A percentile compares a stretch with the other conserved stretches of the same genome.
These are phyloP conservation scores for Neoboletus subvelutipes DNA, from an alignment of 768 basidiomycete genomes.

Conservation along the genomic window DNA sequence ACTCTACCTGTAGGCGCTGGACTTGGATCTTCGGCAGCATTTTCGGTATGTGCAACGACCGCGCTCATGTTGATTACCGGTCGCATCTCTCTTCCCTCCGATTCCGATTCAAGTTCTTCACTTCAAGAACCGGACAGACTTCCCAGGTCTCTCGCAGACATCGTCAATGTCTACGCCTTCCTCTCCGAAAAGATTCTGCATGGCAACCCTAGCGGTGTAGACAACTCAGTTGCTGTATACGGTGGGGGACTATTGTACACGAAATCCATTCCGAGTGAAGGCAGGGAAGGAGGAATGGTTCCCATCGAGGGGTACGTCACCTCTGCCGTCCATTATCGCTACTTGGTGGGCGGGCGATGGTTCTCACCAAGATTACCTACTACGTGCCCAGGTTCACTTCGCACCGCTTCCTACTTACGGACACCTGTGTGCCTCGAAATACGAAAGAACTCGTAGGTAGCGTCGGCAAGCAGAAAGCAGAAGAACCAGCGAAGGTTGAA, in stretches of 20 bases:
- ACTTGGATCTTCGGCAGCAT: conserved; percentile 95
- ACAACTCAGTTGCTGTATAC: conserved; percentile 90
- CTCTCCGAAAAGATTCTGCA: conserved; percentile 94
- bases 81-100: conserved; percentile 52
- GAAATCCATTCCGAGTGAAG: conserved; percentile 55
- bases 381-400: conserved; percentile 73
- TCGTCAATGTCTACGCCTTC: conserved; percentile 92
- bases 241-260: conserved; percentile 93
- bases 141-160: conserved; percentile 61
- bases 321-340: background rate
- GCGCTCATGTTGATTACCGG: conserved; percentile 74
- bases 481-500: conserved; percentile 87
- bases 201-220: conserved; percentile 96
- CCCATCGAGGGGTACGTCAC: conserved; percentile 73
- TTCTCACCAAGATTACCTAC: conserved; percentile 7
- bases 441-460: conserved; percentile 92
- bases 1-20: conserved; percentile 94
- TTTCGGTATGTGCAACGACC: conserved; percentile 83
- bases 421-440: conserved; percentile 90
- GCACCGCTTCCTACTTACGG: conserved; percentile 84
- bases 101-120: conserved; percentile 9
- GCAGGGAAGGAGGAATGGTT: conserved; percentile 80
- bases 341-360: background rate
- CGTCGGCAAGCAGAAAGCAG: conserved; percentile 69
- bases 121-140: conserved; percentile 55